Base-by-base conservation (phyloP, 306 rosid genomes). In the Cicer judaicum region DNA sequence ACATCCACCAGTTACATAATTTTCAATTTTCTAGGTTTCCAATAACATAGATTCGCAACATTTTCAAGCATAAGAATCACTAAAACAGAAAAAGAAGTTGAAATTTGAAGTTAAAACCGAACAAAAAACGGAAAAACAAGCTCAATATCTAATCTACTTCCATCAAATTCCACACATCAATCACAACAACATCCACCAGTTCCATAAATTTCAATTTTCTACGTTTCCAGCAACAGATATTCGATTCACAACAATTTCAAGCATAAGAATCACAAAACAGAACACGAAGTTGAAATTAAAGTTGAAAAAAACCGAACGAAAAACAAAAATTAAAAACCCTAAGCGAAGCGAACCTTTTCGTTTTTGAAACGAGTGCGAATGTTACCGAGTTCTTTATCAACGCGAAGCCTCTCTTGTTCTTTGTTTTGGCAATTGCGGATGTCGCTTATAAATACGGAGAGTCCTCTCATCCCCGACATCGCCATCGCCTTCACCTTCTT, bases 301-400 rank as follows among this genome's bases (percentile, higher is more conserved):
- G 78, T 13, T 1, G 44, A 75, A 68, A 73, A 12, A 48, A 49
- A 13, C 2, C 8, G 16, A 40, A 14, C 12, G 34, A 29, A 29
- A 29, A 29, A 11, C 0, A 34, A 49, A 53, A 62, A 10, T 48
- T 11, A 4, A 4, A 70, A 81, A 83, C 85, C 91, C 92, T 84
- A 87, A 86, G 56, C 61, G 9, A 2, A 34, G 34, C 14, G n/a
- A 49, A 92, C 99, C 99, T 85, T 95, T 63, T 95, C 99, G 77
- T 95, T 95, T 81, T 95, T 95, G 90, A 95, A 95, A 87, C 98
- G 96, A 2, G 96, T 90, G 48, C 99, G 98, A 46, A 95, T 76
- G 81, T 95, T 95, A n/a, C 99, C 99, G 19, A 95, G 97, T 85
- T 95, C 99, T 83, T 95, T 95, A 57, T 95, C 99, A 38, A 95